Evolutionary conservation across 2,329 filamentous ascomycete genomes (phyloP).

Genomic region (Blumeria graminis): DNA sequence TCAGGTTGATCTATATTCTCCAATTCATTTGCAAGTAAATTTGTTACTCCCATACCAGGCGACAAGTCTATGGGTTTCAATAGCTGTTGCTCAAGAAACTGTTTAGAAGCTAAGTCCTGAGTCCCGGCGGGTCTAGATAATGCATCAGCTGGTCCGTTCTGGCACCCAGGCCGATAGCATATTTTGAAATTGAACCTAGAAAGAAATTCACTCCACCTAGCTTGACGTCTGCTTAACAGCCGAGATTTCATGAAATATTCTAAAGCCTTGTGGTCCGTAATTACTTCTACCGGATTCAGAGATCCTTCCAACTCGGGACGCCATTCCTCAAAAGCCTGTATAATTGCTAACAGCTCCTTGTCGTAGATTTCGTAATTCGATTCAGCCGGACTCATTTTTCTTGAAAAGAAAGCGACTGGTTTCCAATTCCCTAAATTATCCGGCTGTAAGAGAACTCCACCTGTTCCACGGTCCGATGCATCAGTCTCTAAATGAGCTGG

Average conservation of each 20-base stretch:
- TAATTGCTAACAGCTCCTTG: not conserved
- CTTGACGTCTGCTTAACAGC: not conserved
- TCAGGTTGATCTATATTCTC: not conserved
- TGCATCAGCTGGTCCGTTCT: not conserved
- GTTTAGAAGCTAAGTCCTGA: not conserved
- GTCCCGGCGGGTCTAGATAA: not conserved
- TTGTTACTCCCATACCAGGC: not conserved
- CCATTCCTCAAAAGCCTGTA: not conserved
- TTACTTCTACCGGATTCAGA: not conserved
- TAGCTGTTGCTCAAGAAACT: not conserved
- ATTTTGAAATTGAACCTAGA: not conserved
- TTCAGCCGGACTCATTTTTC: not conserved
- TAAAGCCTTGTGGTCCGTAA: not conserved
- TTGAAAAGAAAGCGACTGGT: not conserved
- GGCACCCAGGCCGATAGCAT: not conserved
- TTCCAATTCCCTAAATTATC: not conserved
- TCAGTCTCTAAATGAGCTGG: not conserved
- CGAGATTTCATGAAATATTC: not conserved
- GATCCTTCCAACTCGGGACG: not conserved
- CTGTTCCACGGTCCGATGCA: not conserved
- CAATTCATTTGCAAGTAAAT: not conserved
- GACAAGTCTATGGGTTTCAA: not conserved
- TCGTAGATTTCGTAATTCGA: not conserved
- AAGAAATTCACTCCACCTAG: not conserved
- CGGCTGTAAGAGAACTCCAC: not conserved